Conservation (phyloP, 2,329 filamentous ascomycete genomes). For the Calonectria leucothoes region DNA sequence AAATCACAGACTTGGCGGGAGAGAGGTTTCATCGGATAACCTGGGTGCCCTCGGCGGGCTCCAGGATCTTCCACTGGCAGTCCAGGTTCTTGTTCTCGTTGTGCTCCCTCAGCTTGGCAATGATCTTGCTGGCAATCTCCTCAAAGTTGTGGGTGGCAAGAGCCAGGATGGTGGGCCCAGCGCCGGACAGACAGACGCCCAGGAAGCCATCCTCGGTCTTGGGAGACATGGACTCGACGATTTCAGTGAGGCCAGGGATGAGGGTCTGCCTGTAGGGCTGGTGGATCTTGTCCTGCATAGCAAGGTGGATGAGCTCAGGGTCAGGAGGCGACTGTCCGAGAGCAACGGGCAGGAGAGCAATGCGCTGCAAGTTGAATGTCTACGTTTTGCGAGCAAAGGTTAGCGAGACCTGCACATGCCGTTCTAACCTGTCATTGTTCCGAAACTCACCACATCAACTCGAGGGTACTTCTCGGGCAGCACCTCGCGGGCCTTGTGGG, state of each 20-base stretch:
- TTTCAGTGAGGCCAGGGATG: slow-evolving; percentile 91
- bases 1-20: not conserved
- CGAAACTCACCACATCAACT: slow-evolving; percentile 78
- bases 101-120: slow-evolving; percentile 75
- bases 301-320: slow-evolving; percentile 93
- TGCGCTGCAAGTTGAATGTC: slow-evolving; percentile 93
- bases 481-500: slow-evolving; percentile 87
- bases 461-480: slow-evolving; percentile 84
- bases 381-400: slow-evolving; percentile 49
- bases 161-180: slow-evolving; percentile 93
- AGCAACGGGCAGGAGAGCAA: slow-evolving; percentile 89
- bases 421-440: not conserved
- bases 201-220: slow-evolving; percentile 87
- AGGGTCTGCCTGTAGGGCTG: slow-evolving; percentile 94
- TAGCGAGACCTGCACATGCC: slow-evolving; percentile 4
- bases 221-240: slow-evolving; percentile 91
- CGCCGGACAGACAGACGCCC: slow-evolving; percentile 94
- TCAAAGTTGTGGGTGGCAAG: slow-evolving; percentile 92
- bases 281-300: slow-evolving; percentile 99
- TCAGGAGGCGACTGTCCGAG: slow-evolving; percentile 91
- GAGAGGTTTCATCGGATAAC: slow-evolving; percentile 50
- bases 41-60: slow-evolving; percentile 81
- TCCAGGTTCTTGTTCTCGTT: slow-evolving; percentile 72
- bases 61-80: slow-evolving; percentile 88
- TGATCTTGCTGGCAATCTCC: slow-evolving; percentile 83